Conservation (phyloP, 345 rosid species). For the Salix dunnii region DNA sequence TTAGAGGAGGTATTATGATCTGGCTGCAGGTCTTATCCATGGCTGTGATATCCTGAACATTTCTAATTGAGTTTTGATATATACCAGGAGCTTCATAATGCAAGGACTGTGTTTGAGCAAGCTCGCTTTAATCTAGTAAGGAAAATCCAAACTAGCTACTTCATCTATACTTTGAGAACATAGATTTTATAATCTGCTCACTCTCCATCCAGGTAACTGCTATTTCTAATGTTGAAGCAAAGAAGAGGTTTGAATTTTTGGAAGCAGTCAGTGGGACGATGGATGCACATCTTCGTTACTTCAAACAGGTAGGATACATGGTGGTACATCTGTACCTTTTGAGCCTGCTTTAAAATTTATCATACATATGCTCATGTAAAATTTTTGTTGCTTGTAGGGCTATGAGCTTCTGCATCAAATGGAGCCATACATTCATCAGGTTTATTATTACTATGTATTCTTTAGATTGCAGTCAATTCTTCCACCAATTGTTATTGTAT, state of each 20-base stretch:
- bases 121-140: constrained; percentile 88
- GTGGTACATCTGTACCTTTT: constrained; percentile 14
- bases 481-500: not conserved
- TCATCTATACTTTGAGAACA: not conserved
- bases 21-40: not conserved
- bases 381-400: constrained; percentile 44
- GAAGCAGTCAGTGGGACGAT: constrained; percentile 99
- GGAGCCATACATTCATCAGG: constrained; percentile 99
- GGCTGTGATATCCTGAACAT: constrained; percentile 3
- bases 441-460: constrained; percentile 15
- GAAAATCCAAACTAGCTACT: constrained; percentile 6
- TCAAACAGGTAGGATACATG: constrained; percentile 62
- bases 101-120: constrained; percentile 90
- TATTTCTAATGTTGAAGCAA: constrained; percentile 92
- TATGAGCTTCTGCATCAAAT: constrained; percentile 95
- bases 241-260: constrained; percentile 91
- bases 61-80: not conserved
- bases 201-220: constrained; percentile 63
- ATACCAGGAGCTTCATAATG: constrained; percentile 77
- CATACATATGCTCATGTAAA: constrained; percentile 17
- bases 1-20: constrained; percentile 70
- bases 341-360: constrained; percentile 4
- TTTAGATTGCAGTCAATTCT: not conserved
- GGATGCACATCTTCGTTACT: constrained; percentile 99
- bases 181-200: not conserved